Percentiles rank a stretch among this genome's conserved stretches.
These are phyloP conservation scores for Yarrowia deformans DNA, from an alignment of 805 yeast genomes.

Conservation along the genomic window DNA sequence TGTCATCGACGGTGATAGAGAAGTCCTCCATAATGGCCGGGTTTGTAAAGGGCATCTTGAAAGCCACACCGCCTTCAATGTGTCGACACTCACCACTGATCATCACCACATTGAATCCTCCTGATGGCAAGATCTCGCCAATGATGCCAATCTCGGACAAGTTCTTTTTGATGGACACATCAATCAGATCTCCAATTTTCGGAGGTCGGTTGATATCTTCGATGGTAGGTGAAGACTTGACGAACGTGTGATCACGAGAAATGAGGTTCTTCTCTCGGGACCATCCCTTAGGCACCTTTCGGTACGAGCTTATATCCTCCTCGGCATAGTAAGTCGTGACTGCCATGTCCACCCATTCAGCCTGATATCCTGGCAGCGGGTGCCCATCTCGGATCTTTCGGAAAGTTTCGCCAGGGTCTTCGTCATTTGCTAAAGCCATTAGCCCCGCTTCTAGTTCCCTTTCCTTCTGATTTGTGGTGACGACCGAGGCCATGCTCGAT, in stretches of 20 bases:
- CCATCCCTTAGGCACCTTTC: constrained; percentile 17
- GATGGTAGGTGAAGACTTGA: constrained; percentile 1
- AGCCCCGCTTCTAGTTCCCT: not conserved
- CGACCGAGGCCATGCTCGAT: not conserved
- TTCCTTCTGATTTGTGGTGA: not conserved
- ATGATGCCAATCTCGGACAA: constrained; percentile 30
- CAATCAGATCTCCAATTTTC: constrained; percentile 16
- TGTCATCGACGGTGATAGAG: not conserved
- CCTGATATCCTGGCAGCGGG: not conserved
- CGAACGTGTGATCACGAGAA: constrained; percentile 15
- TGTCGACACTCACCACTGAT: constrained; percentile 15
- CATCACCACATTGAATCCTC: constrained; percentile 23
- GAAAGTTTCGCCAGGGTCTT: not conserved
- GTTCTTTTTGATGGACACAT: constrained; percentile 17
- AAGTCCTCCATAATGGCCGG: constrained; percentile 21
- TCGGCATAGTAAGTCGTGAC: not conserved
- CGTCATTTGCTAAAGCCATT: not conserved
- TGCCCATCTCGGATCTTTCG: not conserved
- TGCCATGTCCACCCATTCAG: constrained; percentile 1
- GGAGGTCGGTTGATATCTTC: constrained; percentile 34
- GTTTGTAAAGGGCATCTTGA: constrained; percentile 32
- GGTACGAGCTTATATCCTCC: not conserved
- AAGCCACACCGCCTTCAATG: not conserved
- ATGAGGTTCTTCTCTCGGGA: constrained; percentile 4
- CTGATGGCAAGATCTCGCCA: constrained; percentile 6